Base-by-base conservation (phyloP, 192 early-diverging fungal genomes). In the Fimicolochytrium jonesii region DNA sequence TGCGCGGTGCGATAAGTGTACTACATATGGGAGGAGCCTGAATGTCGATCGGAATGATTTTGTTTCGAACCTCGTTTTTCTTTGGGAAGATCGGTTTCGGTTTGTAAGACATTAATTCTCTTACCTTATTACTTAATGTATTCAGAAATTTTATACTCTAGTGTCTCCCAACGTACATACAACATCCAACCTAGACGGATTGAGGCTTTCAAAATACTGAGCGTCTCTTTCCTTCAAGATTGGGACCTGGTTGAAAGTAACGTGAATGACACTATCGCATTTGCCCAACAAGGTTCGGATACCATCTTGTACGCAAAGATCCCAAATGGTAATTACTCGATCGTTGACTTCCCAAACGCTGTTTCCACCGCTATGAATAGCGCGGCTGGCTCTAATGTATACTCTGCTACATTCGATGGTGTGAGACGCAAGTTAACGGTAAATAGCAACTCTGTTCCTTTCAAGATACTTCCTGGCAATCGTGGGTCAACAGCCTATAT, bases 1-100 rank as follows among this genome's bases (percentile, higher is more conserved):
- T 49, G 6, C 64, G 53, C 0, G 53, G 64, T n/a, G 43, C 54
- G 23, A 25, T 6, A 0, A 66, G 7, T 0, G 64, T 66, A 7
- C 23, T 47, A 30, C 50, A 64, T 0, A 64, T 29, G 22, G 49
- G 61, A 2, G 50, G 52, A 43, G 4, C 13, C 1, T 37, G 30
- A 4, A 64, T 6, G 61, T 64, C 61, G 4, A 2, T 0, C 13
- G 61, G 61, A 64, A 64, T 33, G n/a, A n/a, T n/a, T n/a, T n/a
- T 25, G 43, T 64, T 37, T 5, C 36, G 34, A 10, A 39, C 55
- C 17, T 13, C 23, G 4, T 31, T 31, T 0, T 44, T 42, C 26
- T 15, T 30, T 2, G 30, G 34, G 37, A 64, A 55, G 29, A 64
- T 44, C 2, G 61, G 61, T n/a, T 37, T 26, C n/a, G 61, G 61